Evolutionary conservation across 345 rosid genomes (phyloP).

Genomic region (Triadica sebifera): DNA sequence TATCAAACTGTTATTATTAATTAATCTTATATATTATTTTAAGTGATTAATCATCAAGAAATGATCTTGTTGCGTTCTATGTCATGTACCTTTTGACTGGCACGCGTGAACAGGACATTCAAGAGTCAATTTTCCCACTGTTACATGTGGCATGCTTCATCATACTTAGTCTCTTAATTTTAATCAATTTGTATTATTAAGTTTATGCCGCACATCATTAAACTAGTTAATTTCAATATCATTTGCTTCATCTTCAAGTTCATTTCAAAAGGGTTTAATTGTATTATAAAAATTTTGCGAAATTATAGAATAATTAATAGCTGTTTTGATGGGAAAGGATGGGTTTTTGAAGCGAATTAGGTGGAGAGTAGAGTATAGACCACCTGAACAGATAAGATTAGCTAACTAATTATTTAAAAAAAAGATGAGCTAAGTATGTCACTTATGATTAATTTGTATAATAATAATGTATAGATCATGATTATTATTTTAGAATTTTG

Average conservation of each 20-base stretch:
- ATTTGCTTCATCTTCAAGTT: no score
- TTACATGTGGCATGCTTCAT: constrained; percentile 30
- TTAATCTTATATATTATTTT: not conserved
- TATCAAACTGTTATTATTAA: not conserved
- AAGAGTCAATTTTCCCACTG: constrained; percentile 18
- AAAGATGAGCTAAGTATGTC: not conserved
- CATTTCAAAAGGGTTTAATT: no score
- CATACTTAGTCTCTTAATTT: no score
- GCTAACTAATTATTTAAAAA: not conserved
- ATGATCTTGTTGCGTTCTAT: constrained; percentile 24
- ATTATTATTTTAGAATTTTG: not conserved
- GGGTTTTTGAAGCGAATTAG: constrained; percentile 2
- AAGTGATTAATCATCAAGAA: not conserved
- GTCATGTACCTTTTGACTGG: constrained; percentile 22
- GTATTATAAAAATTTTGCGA: no score
- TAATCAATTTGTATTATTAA: no score
- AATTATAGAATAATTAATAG: not conserved
- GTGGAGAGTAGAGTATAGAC: constrained; percentile 13
- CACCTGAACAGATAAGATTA: constrained; percentile 12
- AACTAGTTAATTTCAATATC: no score
- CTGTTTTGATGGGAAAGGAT: not conserved
- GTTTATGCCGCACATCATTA: no score
- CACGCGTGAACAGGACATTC: constrained; percentile 28
- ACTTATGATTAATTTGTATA: not conserved
- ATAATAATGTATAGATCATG: not conserved